Evolutionary conservation across 2,329 filamentous ascomycete species (phyloP), one percentile per base, ranked within the genome.

Genomic region (Ophiognomonia clavigignenti-juglandacearum): DNA sequence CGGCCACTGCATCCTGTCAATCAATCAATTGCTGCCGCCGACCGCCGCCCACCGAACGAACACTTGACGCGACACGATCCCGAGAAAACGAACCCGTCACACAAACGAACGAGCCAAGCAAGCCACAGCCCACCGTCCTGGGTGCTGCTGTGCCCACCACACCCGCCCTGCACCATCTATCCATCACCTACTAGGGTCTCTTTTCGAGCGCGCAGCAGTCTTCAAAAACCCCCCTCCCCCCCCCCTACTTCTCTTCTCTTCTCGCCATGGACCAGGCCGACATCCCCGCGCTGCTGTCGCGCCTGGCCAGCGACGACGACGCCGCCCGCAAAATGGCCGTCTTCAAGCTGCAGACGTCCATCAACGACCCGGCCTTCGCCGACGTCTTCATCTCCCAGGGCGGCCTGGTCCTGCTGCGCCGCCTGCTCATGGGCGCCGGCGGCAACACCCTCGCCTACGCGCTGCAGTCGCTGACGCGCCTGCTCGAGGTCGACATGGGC

Each of bases 401-500:
- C 48, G 93, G 93, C 4, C 75, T 97, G 54, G 77, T 83, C 56
- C 83, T 92, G 56, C 72, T 98, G 59, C 82, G 89, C 44, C 83
- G 87, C 47, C 75, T 97, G 45, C 89, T 93, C 54, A 82, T 97
- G 74, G 80, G 82, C 55, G 84, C 91, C 24, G 87, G 81, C 48
- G 93, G 93, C 49, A 98, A 98, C 67, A 97, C 93, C 1, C 75
- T 98, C 61, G 93, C 93, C 51, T 98, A 98, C 69, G 88, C 91
- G 52, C 74, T 98, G 51, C 92, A 95, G 56, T 93, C 88, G 59
- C 78, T 97, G 58, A 88, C 85, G 48, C 81, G 90, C 47, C 70
- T 98, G 51, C 74, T 98, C 52, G 93, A 98, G 69, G 86, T 97
- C 32, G 93, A 97, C 69, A 96, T 96, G 79, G 93, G 93, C 50